phyloP scores from a whole-genome alignment of 768 basidiomycete species.

The Botryobasidium botryosum region DNA sequence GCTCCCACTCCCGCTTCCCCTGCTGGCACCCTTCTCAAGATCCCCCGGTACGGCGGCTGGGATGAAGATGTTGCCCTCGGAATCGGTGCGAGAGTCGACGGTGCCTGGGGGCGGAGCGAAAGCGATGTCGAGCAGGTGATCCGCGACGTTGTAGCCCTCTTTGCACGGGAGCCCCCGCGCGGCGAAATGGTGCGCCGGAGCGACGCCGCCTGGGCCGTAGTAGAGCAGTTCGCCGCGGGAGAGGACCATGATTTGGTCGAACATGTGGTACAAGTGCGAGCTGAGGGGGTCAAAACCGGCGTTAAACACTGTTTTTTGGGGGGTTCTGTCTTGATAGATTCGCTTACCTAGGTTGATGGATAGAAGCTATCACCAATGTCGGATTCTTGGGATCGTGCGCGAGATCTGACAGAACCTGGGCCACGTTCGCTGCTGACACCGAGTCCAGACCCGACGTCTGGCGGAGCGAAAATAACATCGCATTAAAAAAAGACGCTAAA shows the following conservation, averaged over 20 bases:
- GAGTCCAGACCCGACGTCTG: slow-evolving; percentile 51
- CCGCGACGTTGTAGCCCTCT: slow-evolving; percentile 80
- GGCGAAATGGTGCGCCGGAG: slow-evolving; percentile 52
- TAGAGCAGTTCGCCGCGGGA: slow-evolving; percentile 65
- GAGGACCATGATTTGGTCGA: slow-evolving; percentile 66
- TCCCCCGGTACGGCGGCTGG: too few relatives aligned
- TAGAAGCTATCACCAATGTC: slow-evolving; percentile 70
- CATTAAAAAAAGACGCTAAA: background rate
- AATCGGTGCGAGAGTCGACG: background rate
- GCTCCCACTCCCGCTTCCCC: too few relatives aligned
- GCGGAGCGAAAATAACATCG: background rate
- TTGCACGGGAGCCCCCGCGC: slow-evolving; percentile 35
- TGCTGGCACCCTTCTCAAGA: slow-evolving; percentile 2
- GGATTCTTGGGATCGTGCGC: slow-evolving; percentile 51
- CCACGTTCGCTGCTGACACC: slow-evolving; percentile 65
- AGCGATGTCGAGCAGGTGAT: slow-evolving; percentile 81
- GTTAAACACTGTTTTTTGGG: background rate
- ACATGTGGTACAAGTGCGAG: slow-evolving; percentile 70
- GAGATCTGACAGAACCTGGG: slow-evolving; percentile 59
- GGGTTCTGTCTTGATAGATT: background rate
- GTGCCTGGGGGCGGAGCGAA: slow-evolving; percentile 34
- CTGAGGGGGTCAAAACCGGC: slow-evolving; percentile 22
- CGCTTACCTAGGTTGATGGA: slow-evolving; percentile 67
- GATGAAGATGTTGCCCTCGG: too few relatives aligned
- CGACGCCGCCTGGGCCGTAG: slow-evolving; percentile 55